Base-by-base conservation (phyloP, 441 rosid genomes). In the Populus hybrid region DNA sequence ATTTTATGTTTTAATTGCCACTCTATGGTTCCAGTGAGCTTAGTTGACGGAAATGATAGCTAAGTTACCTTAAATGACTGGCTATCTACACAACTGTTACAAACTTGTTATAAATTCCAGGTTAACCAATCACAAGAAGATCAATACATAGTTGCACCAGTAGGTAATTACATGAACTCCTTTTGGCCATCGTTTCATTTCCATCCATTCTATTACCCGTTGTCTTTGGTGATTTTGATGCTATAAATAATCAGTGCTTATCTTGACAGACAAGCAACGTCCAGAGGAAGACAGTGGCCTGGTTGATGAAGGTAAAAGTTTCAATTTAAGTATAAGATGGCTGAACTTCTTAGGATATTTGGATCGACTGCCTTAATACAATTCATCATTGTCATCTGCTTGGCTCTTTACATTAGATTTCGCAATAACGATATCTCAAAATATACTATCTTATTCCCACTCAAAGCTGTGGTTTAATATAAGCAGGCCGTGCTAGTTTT, bases 281-380 rank as follows among this genome's bases (percentile, higher is more conserved):
- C 61, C 61, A 53, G 61, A 53, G 61, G n/a, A 53, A 53, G 61
- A 53, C 61, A 5, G 21, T 53, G 61, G 61, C 21, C 61, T 18
- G 61, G 61, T 53, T 53, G 61, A 53, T 53, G 61, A 53, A n/a
- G 98, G 32, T 30, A 30, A 30, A 30, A 30, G 32, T 30, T 30
- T 30, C 32, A 30, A 30, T 30, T 30, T 30, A 30, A 30, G 32
- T 30, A 30, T 30, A 30, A 30, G 32, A 30, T 8, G 69, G 34
- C 76, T 24, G 21, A 30, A 30, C 20, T 10, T 67, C 5, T 63
- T 16, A 42, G 69, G 21, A 18, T 67, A 35, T 66, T 46, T 64
- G 61, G 77, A 64, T 64, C 1, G 18, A 1, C 9, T 9, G 32
- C 32, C 32, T 30, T 30, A 3, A 30, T 30, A 30, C 32, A 20